A percentile compares a stretch with the other conserved stretches of the same genome.
phyloP scores from a whole-genome alignment of 1,139 yeast species.

The Kazachstania sp. region DNA sequence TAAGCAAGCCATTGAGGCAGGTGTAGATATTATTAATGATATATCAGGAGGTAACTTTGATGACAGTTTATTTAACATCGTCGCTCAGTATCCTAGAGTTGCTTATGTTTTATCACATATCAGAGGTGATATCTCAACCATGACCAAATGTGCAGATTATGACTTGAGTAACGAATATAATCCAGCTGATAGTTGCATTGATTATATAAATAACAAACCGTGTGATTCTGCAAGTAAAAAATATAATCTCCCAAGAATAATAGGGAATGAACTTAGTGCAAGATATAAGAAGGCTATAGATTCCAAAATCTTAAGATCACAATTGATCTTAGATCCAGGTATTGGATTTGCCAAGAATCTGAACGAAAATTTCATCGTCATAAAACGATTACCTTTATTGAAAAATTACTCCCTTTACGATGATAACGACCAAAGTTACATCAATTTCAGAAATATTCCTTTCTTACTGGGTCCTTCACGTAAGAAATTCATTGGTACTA shows the following conservation, averaged over 20 bases:
- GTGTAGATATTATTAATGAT: constrained; percentile 90
- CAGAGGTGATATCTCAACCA: constrained; percentile 71
- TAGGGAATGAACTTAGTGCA: constrained; percentile 56
- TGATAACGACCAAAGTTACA: constrained; percentile 8
- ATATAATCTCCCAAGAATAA: constrained; percentile 31
- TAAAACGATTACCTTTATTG: constrained; percentile 50
- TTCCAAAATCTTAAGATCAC: constrained; percentile 78
- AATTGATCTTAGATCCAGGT: constrained; percentile 87
- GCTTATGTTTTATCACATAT: constrained; percentile 81
- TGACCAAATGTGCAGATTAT: constrained; percentile 57
- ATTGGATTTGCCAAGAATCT: constrained; percentile 81
- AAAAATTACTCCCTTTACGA: constrained; percentile 41
- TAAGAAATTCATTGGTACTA: constrained; percentile 72
- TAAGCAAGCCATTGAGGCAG: constrained; percentile 52
- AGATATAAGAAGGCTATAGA: constrained; percentile 50
- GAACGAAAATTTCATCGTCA: constrained; percentile 57
- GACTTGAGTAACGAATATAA: background rate
- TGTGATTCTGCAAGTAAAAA: constrained; percentile 3
- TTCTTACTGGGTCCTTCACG: constrained; percentile 80
- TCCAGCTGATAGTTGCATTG: background rate
- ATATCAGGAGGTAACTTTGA: constrained; percentile 74
- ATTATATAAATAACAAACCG: constrained; percentile 13
- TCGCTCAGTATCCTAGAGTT: constrained; percentile 53
- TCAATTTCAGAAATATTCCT: constrained; percentile 37
- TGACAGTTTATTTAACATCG: constrained; percentile 48